Evolutionary conservation across 23 red algal species (phyloP), one percentile per base, ranked within the genome.

Genomic region (Gracilaria caudata): DNA sequence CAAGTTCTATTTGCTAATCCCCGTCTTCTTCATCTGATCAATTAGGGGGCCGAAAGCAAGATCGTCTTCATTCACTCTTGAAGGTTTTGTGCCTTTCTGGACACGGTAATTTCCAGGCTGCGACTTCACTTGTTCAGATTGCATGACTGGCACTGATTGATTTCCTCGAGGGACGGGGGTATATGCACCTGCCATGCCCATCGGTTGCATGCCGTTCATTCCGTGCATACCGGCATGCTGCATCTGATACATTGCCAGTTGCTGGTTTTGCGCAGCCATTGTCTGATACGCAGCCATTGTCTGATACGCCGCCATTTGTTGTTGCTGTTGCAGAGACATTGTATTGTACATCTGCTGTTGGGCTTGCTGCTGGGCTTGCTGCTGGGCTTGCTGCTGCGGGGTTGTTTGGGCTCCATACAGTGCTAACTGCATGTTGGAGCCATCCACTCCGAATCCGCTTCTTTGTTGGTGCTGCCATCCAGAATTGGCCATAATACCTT

Each of bases 311-410:
- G 68, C 68, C 64, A 81, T 49, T 64, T 82, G 86, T 81, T 90
- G 87, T 82, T 91, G 87, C 68, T 91, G 87, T 82, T 93, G 90
- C 90, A 93, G 64, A 51, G 92, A 84, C 82, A 86, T 81, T 51
- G 81, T 82, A 49, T 91, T 93, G 72, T 93, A 93, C 81, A 86
- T 80, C 24, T 93, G 90, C 56, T 95, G 86, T 38, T 92, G 55
- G 7, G 29, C 30, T 17, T 66, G 49, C 49, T 53, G 49, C 19
- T 53, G 80, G 13, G 56, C 41, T 59, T 94, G 92, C 57, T 94
- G 92, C 83, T 78, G 79, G 23, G 70, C 54, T 71, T 94, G 92
- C 49, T 94, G 92, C 83, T 78, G 84, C 23, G 87, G 93, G 35
- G 55, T 64, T 23, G 56, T 54, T 43, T 79, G 71, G 20, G 85